Base-by-base conservation (phyloP, 495 filamentous ascomycete species). In the Stereocaulon alpinum region DNA sequence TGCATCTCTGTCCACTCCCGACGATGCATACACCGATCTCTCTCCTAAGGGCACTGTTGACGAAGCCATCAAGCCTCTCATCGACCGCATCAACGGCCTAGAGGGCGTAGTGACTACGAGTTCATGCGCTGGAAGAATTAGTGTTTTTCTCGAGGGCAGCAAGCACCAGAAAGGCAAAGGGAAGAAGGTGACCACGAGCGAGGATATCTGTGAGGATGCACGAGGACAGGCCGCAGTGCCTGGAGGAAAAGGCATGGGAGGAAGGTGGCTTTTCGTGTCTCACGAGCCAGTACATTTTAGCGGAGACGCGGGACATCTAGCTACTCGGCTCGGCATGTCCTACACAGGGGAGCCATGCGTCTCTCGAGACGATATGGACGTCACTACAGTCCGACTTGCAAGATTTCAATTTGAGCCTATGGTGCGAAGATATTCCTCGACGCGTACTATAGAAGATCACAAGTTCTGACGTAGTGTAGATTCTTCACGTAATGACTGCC, bases 351-450 rank as follows among this genome's bases (percentile, higher is more conserved):
- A 32, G 7, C 0, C 4, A 6, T 34, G 18, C 48, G 30, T 34
- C 18, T 10, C 18, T 15, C 29, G 9, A 17, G 18, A 32, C 5
- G 15, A 15, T 47, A 40, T 61, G 41, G 56, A 64, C 9, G 14
- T 18, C 15, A 29, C 2, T 53, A 64, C 73, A 45, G 69, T 69
- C 55, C 80, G 87, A 61, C 77, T 89, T 65, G 81, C 95, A 43
- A 89, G 89, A 68, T 87, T 96, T 75, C 91, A 93, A 70, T 96
- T 92, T 67, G 91, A 96, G 68, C 88, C 92, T 37, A 88, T 97
- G 89, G 91, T 93, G 78, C 18, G 45, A 50, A 56, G 59, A 37
- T n/a, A n/a, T n/a, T n/a, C n/a, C n/a, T n/a, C n/a, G n/a, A n/a
- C n/a, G n/a, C n/a, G n/a, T n/a, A n/a, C n/a, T n/a, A n/a, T n/a